Percentiles rank a stretch among this genome's conserved stretches.
Evolutionary conservation across 2,329 filamentous ascomycete species (phyloP).

Genomic region (Fusarium sp.): DNA sequence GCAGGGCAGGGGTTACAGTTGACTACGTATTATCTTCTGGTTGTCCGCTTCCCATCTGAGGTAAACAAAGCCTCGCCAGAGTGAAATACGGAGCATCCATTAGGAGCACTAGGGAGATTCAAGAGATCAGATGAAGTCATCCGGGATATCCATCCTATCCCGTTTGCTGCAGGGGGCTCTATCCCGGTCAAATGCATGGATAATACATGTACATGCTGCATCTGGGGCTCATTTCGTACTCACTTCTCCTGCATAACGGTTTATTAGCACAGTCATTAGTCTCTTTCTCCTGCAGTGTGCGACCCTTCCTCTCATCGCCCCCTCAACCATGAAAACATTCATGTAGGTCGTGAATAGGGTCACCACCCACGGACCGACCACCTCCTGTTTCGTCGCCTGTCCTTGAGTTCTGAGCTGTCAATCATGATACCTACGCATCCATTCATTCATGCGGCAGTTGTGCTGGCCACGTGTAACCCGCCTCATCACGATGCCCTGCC

Average conservation of each 20-base stretch:
- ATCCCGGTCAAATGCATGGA: neutral
- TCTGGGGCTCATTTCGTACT: neutral
- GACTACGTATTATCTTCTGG: neutral
- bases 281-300: neutral
- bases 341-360: neutral
- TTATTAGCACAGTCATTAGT: conserved; percentile 5
- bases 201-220: neutral
- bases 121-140: neutral
- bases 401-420: neutral
- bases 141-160: neutral
- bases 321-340: neutral
- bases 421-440: neutral
- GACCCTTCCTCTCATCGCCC: neutral
- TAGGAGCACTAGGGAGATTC: neutral
- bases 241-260: conserved; percentile 2
- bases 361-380: neutral
- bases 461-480: conserved; percentile 24
- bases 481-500: neutral
- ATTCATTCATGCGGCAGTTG: conserved; percentile 4
- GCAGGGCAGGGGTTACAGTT: neutral
- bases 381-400: neutral
- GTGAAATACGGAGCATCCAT: neutral
- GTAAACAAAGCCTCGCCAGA: neutral
- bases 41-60: neutral
- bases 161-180: neutral